Conservation (phyloP, 116 monocot species). For the Papilionanthe hybrid region DNA sequence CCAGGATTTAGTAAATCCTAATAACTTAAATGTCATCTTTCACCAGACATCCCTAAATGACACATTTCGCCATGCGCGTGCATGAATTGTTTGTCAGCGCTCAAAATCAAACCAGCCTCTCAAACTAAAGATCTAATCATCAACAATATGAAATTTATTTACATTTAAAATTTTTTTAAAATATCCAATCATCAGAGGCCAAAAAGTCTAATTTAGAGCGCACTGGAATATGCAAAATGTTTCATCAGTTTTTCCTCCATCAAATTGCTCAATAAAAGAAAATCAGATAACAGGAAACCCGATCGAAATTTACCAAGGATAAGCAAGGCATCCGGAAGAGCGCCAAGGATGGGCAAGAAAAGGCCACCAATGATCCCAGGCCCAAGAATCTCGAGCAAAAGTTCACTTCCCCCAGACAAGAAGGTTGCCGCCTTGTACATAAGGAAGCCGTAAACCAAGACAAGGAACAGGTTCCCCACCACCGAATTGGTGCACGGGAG, state of each 20-base stretch:
- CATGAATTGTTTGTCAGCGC: neutral
- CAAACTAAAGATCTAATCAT: neutral
- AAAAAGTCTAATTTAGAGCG: neutral
- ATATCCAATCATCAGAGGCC: too few relatives aligned
- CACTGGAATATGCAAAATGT: neutral
- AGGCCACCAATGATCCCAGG: constrained; percentile 89
- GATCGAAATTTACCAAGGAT: constrained; percentile 51
- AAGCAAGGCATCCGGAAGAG: constrained; percentile 89
- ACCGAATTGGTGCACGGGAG: constrained; percentile 83
- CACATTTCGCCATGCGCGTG: too few relatives aligned
- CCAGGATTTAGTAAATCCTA: too few relatives aligned
- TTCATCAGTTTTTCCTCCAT: neutral
- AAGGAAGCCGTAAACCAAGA: constrained; percentile 71
- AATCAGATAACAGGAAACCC: neutral
- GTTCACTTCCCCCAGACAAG: constrained; percentile 77
- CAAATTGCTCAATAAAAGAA: neutral
- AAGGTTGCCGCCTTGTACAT: constrained; percentile 83
- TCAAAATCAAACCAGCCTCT: neutral
- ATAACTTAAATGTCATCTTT: too few relatives aligned
- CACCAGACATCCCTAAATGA: neutral
- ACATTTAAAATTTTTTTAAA: neutral
- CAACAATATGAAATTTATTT: neutral
- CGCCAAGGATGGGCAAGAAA: constrained; percentile 82
- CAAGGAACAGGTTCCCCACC: constrained; percentile 77
- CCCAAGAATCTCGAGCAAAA: constrained; percentile 80